Percentiles rank a stretch among this genome's conserved stretches.
phyloP scores from a whole-genome alignment of 148 eudicot genomes.

The Rhododendron henanense region DNA sequence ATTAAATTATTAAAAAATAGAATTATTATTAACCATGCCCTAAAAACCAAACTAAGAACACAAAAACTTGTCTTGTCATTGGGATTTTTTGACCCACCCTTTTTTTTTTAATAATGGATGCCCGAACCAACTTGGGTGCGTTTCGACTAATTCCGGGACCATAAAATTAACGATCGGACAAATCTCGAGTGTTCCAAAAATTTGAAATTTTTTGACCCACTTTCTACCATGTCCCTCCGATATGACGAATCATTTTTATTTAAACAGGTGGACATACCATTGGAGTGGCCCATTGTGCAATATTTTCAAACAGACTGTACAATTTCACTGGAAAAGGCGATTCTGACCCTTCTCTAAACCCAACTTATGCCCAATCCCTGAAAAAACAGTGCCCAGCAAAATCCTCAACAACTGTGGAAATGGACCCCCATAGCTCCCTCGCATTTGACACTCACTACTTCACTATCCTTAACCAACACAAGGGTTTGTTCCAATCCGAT shows the following conservation, averaged over 20 bases:
- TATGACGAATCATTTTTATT: background rate
- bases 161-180: too few relatives aligned
- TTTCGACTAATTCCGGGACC: too few relatives aligned
- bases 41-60: too few relatives aligned
- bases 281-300: slow-evolving; percentile 13
- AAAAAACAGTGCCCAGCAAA: slow-evolving; percentile 11
- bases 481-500: slow-evolving; percentile 33
- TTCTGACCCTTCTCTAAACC: slow-evolving; percentile 22
- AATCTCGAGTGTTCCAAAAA: too few relatives aligned
- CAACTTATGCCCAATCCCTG: slow-evolving; percentile 20
- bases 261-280: slow-evolving; percentile 27
- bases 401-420: slow-evolving; percentile 10
- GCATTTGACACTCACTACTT: slow-evolving; percentile 32
- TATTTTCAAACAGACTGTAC: slow-evolving; percentile 16
- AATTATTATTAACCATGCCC: too few relatives aligned
- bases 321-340: slow-evolving; percentile 31
- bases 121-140: too few relatives aligned
- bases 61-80: too few relatives aligned
- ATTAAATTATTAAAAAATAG: too few relatives aligned
- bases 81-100: too few relatives aligned
- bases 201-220: too few relatives aligned
- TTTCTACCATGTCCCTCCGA: too few relatives aligned
- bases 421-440: slow-evolving; percentile 32
- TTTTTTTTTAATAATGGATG: too few relatives aligned
- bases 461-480: slow-evolving; percentile 13